Conservation (phyloP, 2,329 filamentous ascomycete genomes). For the Diplodia seriata region DNA sequence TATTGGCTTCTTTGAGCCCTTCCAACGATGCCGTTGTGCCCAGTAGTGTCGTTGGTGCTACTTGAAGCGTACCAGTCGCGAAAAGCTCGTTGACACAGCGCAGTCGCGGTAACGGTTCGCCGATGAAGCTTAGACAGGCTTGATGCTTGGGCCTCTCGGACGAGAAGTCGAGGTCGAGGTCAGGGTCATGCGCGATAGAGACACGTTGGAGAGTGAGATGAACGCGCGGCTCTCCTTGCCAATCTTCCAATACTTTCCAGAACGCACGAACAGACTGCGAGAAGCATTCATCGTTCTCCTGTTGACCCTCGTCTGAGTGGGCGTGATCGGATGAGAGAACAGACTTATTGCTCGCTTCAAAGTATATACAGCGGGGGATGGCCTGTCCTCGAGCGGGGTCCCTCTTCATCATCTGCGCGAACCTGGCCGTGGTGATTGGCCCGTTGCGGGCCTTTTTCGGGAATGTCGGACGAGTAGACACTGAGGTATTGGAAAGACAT, state of each 20-base stretch:
- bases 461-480: not conserved
- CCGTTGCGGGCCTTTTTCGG: not conserved
- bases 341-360: not conserved
- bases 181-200: not conserved
- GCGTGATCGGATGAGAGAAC: not conserved
- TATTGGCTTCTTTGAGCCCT: not conserved
- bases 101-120: not conserved
- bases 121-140: not conserved
- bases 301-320: not conserved
- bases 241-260: not conserved
- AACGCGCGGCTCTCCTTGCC: no score
- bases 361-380: not conserved
- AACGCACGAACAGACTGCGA: not conserved
- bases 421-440: not conserved
- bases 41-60: not conserved
- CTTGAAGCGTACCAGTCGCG: not conserved
- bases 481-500: not conserved
- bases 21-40: not conserved
- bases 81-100: not conserved
- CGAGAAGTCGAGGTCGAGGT: no score
- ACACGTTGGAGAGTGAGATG: not conserved
- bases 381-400: not conserved
- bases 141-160: no score
- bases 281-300: not conserved
- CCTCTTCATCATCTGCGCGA: not conserved